phyloP scores from a whole-genome alignment of 768 basidiomycete species.

The Lactifluus pinguis region DNA sequence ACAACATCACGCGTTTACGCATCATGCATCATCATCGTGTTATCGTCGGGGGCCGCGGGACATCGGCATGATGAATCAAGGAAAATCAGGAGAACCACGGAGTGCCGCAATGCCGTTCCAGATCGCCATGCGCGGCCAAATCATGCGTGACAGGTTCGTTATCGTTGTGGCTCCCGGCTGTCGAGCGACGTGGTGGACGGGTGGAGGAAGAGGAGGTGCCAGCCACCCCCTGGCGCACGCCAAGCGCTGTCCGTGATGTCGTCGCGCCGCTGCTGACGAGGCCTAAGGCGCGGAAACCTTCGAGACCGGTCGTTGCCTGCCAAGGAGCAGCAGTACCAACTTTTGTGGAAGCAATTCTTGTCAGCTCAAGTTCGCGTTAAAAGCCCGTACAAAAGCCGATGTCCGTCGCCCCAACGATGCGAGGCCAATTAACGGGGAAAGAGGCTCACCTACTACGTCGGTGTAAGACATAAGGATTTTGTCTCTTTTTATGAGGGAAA shows the following conservation, averaged over 20 bases:
- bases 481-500: not conserved
- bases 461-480: not conserved
- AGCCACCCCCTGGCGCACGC: not conserved
- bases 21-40: not conserved
- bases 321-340: not conserved
- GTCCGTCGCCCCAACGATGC: not conserved
- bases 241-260: not conserved
- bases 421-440: not conserved
- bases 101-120: conserved; percentile 12
- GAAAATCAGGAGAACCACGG: conserved; percentile 15
- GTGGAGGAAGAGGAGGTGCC: not conserved
- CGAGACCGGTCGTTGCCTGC: not conserved
- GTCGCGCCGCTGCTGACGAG: not conserved
- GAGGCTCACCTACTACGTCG: not conserved
- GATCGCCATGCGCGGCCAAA: conserved; percentile 1
- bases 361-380: not conserved
- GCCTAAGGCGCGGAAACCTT: not conserved
- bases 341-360: not conserved
- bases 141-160: not conserved
- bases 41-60: not conserved
- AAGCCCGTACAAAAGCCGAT: not conserved
- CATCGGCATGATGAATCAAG: not conserved
- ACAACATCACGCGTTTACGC: not conserved
- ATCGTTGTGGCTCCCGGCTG: not conserved
- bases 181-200: not conserved